phyloP scores from a whole-genome alignment of 768 basidiomycete genomes.

The Boletellus ananiceps region DNA sequence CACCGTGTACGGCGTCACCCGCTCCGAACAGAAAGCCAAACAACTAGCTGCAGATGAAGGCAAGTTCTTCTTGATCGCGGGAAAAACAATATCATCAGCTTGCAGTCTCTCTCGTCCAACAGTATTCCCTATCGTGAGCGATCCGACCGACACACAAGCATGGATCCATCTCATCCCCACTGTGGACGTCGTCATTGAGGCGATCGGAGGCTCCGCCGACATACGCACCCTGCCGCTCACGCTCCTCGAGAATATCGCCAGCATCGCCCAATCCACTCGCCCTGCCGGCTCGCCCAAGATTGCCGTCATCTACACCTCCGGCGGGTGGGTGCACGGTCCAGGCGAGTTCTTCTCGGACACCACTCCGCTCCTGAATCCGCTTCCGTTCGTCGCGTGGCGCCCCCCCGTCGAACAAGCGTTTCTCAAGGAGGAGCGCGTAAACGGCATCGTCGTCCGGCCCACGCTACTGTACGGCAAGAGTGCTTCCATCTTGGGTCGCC shows the following conservation, averaged over 20 bases:
- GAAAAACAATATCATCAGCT: not conserved
- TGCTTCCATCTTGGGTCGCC: conserved; percentile 17
- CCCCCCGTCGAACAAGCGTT: conserved; percentile 15
- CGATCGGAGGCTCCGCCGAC: conserved; percentile 13
- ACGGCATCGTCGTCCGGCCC: conserved; percentile 34
- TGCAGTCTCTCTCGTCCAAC: too few relatives aligned
- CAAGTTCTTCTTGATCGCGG: not conserved
- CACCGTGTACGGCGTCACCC: conserved; percentile 32
- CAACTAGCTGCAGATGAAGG: conserved; percentile 27
- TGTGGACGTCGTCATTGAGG: conserved; percentile 20
- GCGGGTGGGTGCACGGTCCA: conserved; percentile 28
- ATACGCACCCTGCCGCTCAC: conserved; percentile 12
- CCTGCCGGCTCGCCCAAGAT: conserved; percentile 24
- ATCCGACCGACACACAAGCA: conserved; percentile 8
- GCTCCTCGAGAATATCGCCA: conserved; percentile 14
- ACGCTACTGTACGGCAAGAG: conserved; percentile 29
- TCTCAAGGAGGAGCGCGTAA: conserved; percentile 13
- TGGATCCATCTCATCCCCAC: conserved; percentile 18
- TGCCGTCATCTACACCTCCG: conserved; percentile 32
- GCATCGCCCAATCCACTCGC: conserved; percentile 14
- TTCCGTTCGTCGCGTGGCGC: conserved; percentile 19
- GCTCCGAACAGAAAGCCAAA: conserved; percentile 22
- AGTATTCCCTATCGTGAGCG: conserved; percentile 26
- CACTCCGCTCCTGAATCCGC: conserved; percentile 14
- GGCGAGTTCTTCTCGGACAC: conserved; percentile 17